Evolutionary conservation across 306 rosid species (phyloP).

Genomic region (Vachellia pachyceras): DNA sequence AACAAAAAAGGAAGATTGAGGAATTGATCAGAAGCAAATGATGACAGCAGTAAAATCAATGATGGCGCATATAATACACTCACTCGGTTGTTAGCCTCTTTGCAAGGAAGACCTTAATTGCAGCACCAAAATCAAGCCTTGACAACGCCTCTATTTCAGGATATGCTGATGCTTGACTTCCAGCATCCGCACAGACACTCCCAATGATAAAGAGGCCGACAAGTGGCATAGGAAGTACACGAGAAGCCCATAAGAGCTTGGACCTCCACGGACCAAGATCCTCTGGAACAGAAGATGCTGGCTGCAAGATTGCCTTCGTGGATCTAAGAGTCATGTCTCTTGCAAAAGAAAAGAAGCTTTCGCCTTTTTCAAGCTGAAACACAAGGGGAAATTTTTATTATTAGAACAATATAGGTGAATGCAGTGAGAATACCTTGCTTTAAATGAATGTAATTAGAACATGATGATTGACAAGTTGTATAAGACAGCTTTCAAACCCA

Average conservation of each 20-base stretch:
- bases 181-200: constrained; percentile 73
- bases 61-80: constrained; percentile 22
- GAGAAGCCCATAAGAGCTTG: constrained; percentile 94
- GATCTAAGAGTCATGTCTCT: constrained; percentile 88
- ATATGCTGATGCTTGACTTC: constrained; percentile 70
- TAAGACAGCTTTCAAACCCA: background rate
- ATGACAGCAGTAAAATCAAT: no score
- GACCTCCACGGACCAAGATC: constrained; percentile 91
- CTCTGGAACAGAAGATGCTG: constrained; percentile 59
- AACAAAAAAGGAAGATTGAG: constrained; percentile 13
- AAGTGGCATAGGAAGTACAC: constrained; percentile 97
- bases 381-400: constrained; percentile 15
- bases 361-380: constrained; percentile 85
- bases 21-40: constrained; percentile 17
- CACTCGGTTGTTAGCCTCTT: constrained; percentile 85
- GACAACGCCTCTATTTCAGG: constrained; percentile 94
- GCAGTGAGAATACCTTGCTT: background rate
- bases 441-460: background rate
- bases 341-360: constrained; percentile 90
- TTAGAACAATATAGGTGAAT: background rate
- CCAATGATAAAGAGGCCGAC: constrained; percentile 87
- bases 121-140: constrained; percentile 91
- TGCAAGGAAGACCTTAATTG: constrained; percentile 92
- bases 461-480: background rate
- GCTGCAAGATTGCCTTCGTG: constrained; percentile 76